phyloP scores from a whole-genome alignment of 2,329 filamentous ascomycete species.

The Alternaria sp. region DNA sequence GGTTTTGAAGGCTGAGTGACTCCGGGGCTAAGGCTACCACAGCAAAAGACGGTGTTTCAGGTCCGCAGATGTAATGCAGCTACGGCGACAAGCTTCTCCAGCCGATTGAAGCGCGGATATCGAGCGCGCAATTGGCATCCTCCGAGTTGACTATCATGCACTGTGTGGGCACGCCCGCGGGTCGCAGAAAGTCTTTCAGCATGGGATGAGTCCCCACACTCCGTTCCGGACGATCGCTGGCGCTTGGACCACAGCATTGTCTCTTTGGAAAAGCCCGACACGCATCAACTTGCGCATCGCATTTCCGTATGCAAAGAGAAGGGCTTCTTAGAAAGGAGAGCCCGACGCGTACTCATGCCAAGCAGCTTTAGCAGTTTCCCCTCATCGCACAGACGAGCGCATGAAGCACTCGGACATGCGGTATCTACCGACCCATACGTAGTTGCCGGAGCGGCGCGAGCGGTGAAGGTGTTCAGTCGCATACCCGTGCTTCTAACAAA shows the following conservation, averaged over 20 bases:
- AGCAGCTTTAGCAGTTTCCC: neutral
- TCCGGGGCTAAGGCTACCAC: slow-evolving; percentile 19
- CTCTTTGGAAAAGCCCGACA: neutral
- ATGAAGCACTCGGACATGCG: slow-evolving; percentile 9
- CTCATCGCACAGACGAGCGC: slow-evolving; percentile 8
- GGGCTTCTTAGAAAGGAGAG: neutral
- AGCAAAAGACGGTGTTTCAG: slow-evolving; percentile 30
- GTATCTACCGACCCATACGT: slow-evolving; percentile 2
- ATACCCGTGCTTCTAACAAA: slow-evolving; percentile 5
- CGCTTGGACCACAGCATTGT: slow-evolving; percentile 6
- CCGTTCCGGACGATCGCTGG: slow-evolving; percentile 17
- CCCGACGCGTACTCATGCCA: slow-evolving; percentile 1
- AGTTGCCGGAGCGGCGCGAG: slow-evolving; percentile 4
- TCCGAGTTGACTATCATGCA: slow-evolving; percentile 21
- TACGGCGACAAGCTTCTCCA: slow-evolving; percentile 19
- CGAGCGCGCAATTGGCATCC: slow-evolving; percentile 10
- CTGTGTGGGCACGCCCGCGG: slow-evolving; percentile 8
- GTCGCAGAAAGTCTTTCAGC: slow-evolving; percentile 18
- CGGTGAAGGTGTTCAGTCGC: slow-evolving; percentile 1
- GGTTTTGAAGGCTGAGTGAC: slow-evolving; percentile 23
- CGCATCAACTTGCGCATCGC: neutral
- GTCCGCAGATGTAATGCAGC: slow-evolving; percentile 28
- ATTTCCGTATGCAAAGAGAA: neutral
- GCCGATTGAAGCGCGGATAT: slow-evolving; percentile 17
- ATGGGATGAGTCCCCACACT: slow-evolving; percentile 7